Evolutionary conservation across 2,329 filamentous ascomycete genomes (phyloP), one percentile per base, ranked within the genome.

Genomic region (Curvularia verruculosa): DNA sequence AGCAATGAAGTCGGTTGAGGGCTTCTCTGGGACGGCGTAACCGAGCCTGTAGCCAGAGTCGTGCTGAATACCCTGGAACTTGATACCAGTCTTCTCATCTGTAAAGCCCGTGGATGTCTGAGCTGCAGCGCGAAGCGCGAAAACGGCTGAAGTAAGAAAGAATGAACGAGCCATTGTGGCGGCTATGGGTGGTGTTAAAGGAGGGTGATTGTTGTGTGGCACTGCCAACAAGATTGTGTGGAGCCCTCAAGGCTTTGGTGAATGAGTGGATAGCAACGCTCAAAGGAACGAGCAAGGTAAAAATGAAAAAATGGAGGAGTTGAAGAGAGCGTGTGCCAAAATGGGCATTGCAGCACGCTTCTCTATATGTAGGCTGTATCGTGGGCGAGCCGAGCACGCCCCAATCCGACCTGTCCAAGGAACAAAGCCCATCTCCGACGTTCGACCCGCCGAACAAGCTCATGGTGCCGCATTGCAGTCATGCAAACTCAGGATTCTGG

Each of bases 1-100:
- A 7, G 80, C 82, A 57, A 86, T 84, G 61, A 86, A 80, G 68
- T 86, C 84, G 10, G 78, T 78, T 1, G 71, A 77, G 13, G 80
- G 71, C 10, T 73, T 79, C 58, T 82, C 76, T 1, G 84, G 83
- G 2, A 85, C 68, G 1, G 81, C 82, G 37, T 86, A 76, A 65
- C 82, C 83, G 52, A 84, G 81, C 24, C 68, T 75, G 66, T 76
- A 84, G 23, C 78, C 79, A 1, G 78, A 78, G 31, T 63, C 63
- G 24, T 75, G 64, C 28, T 75, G 58, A 52, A 63, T 59, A 43
- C 67, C 69, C 46, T 67, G 68, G 71, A 75, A 76, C 5, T 60
- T 69, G 54, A 76, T 75, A 29, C 70, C 70, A 5, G 64, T 75
- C 48, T 71, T 72, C 5, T 64, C 59, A 49, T 76, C 73, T 1